Base-by-base conservation (phyloP, 805 yeast species). In the Lachancea fermentati region DNA sequence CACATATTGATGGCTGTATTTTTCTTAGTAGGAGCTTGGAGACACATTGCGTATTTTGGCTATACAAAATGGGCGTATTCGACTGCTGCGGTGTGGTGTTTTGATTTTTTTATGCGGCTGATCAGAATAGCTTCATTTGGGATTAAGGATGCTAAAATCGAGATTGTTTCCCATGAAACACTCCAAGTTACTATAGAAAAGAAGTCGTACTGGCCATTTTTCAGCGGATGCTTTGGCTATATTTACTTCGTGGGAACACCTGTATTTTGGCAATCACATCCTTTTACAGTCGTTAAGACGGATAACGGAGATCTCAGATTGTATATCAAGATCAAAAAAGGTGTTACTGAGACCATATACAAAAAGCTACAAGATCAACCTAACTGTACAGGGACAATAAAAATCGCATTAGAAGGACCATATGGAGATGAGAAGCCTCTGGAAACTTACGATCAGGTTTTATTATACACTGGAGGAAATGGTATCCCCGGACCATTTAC, bases 201-300 rank as follows among this genome's bases (percentile, higher is more conserved):
- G 15, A 29, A 40, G 2, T n/a, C 30, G 12, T 49, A 52, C 34
- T 76, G 79, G 74, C 62, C 60, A 34, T 58, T 68, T 8, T 60
- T 52, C 43, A 80, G 85, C 2, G 79, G 81, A 28, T 61, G 68
- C 12, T 72, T 60, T 53, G 73, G 68, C 1, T 79, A 64, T 50
- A 58, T 81, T 26, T 69, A 76, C 59, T 75, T 79, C 53, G 45
- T 77, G 43, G 60, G 71, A 26, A 66, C 70, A 17, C 51, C 57
- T 2, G 53, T 67, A 19, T 78, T 77, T 60, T 78, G 77, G 76
- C 82, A 79, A 54, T 72, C 78, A 7, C 85, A 80, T 54, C 86
- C 86, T 4, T 79, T 81, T 60, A 78, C 85, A 2, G 54, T 71
- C 8, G 63, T 70, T 34, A n/a, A 34, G 39, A 58, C 70, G 2